Conservation (phyloP, 2,329 filamentous ascomycete genomes). For the Ascochyta rabiei region DNA sequence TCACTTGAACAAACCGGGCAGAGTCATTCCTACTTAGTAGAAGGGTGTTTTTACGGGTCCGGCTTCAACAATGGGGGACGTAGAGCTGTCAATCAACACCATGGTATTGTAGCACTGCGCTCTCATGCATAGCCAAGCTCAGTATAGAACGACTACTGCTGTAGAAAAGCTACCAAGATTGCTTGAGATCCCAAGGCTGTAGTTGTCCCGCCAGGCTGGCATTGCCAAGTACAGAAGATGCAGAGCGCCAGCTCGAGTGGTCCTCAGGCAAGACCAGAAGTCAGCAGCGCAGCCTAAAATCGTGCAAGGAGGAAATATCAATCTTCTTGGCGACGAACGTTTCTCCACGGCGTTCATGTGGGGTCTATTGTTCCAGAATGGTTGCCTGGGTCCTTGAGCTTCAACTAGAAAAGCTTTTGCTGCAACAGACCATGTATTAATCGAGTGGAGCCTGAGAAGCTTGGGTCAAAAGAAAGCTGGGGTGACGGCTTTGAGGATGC, state of each 20-base stretch:
- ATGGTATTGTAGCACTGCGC: background rate
- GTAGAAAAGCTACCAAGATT: slow-evolving; percentile 11
- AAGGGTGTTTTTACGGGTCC: too few relatives aligned
- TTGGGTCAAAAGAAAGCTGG: slow-evolving; percentile 20
- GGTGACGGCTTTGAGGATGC: slow-evolving; percentile 14
- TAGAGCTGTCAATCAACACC: background rate
- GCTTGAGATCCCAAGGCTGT: slow-evolving; percentile 23
- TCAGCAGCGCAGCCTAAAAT: slow-evolving; percentile 21
- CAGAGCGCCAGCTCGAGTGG: background rate
- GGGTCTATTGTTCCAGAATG: slow-evolving; percentile 20
- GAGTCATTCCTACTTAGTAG: too few relatives aligned
- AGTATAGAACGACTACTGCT: slow-evolving; percentile 15
- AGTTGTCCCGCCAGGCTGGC: slow-evolving; percentile 13
- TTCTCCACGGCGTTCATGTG: slow-evolving; percentile 35
- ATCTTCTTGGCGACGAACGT: slow-evolving; percentile 18
- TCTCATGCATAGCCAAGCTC: slow-evolving; percentile 11
- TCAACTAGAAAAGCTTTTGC: slow-evolving; percentile 36
- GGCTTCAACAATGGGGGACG: background rate
- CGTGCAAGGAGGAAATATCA: background rate
- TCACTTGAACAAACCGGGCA: too few relatives aligned
- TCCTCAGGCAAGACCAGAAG: slow-evolving; percentile 20
- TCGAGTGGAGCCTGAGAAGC: slow-evolving; percentile 31
- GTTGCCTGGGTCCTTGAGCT: slow-evolving; percentile 35
- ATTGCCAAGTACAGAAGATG: slow-evolving; percentile 11
- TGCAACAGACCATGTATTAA: slow-evolving; percentile 38